A percentile compares a stretch with the other conserved stretches of the same genome.
Conservation (phyloP, 768 basidiomycete species). For the Inosperma sp. region DNA sequence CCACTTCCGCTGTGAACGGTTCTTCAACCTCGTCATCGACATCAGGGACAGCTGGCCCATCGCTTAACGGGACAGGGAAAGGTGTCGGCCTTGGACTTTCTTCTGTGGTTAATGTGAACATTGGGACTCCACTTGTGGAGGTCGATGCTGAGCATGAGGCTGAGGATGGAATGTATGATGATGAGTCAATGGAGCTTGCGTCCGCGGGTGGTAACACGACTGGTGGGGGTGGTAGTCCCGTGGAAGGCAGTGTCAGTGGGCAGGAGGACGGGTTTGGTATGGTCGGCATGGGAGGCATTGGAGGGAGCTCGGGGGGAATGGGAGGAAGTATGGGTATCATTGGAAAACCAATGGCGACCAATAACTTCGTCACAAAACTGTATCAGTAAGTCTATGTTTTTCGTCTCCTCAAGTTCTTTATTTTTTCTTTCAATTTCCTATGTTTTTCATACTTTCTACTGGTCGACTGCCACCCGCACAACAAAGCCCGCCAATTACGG, state of each 20-base stretch:
- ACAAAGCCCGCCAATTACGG: no score
- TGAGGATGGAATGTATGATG: slow-evolving; percentile 37
- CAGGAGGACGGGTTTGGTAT: slow-evolving; percentile 35
- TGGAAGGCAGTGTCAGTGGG: slow-evolving; percentile 46
- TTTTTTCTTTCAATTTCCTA: background rate
- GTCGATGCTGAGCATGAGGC: slow-evolving; percentile 6
- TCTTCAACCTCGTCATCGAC: slow-evolving; percentile 2
- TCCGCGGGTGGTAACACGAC: slow-evolving; percentile 33
- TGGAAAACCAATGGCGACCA: slow-evolving; percentile 63
- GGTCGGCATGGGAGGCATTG: slow-evolving; percentile 14
- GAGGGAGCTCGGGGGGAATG: slow-evolving; percentile 25
- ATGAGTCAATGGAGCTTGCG: slow-evolving; percentile 33
- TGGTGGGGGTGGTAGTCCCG: slow-evolving; percentile 40
- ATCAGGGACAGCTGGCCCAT: slow-evolving; percentile 7
- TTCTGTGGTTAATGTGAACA: slow-evolving; percentile 18
- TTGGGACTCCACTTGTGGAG: slow-evolving; percentile 34
- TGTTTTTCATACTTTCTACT: slow-evolving; percentile 6
- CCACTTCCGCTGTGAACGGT: slow-evolving; percentile 4
- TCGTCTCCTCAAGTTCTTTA: slow-evolving; percentile 9
- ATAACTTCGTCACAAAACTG: slow-evolving; percentile 86
- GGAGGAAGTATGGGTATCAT: slow-evolving; percentile 51
- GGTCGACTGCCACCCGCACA: no score
- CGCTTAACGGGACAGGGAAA: no score
- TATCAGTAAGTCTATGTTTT: slow-evolving; percentile 58
- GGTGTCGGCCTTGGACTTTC: slow-evolving; percentile 2